Evolutionary conservation across 768 basidiomycete species (phyloP).

Genomic region (Clitopilus hobsonii): DNA sequence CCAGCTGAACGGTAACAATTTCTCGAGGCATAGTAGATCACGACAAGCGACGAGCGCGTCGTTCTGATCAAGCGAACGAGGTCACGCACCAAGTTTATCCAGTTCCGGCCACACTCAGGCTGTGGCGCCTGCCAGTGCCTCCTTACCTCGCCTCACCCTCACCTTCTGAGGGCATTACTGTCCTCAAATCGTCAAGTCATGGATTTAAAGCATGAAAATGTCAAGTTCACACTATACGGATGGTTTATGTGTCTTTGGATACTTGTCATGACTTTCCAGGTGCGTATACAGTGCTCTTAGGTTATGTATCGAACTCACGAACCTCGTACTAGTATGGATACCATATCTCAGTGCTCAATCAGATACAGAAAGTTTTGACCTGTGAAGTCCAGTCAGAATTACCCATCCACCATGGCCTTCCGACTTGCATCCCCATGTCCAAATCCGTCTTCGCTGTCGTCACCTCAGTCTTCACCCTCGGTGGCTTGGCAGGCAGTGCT

Average conservation of each 20-base stretch:
- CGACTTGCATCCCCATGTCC: conserved; percentile 79
- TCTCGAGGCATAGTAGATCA: conserved; percentile 60
- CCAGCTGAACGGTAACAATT: conserved; percentile 80
- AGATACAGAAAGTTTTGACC: conserved; percentile 74
- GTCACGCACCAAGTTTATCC: not conserved
- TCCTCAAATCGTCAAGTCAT: not conserved
- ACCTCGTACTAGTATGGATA: conserved; percentile 69
- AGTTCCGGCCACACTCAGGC: not conserved
- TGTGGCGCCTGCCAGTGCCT: not conserved
- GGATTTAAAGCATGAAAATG: conserved; percentile 1
- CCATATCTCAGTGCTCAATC: conserved; percentile 89
- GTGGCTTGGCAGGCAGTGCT: conserved; percentile 78
- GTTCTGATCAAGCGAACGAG: not conserved
- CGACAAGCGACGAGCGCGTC: not conserved
- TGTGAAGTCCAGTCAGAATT: conserved; percentile 40
- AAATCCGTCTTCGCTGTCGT: conserved; percentile 74
- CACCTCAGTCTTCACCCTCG: conserved; percentile 82
- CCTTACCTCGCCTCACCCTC: not conserved
- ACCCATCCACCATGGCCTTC: conserved; percentile 34
- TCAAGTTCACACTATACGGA: conserved; percentile 53
- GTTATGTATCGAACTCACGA: conserved; percentile 1
- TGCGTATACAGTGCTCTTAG: conserved; percentile 10
- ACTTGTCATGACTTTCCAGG: conserved; percentile 57
- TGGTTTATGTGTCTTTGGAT: conserved; percentile 68
- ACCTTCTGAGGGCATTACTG: not conserved